Evolutionary conservation across 2,329 filamentous ascomycete species (phyloP), one percentile per base, ranked within the genome.

Genomic region (Sporothrix globosa): DNA sequence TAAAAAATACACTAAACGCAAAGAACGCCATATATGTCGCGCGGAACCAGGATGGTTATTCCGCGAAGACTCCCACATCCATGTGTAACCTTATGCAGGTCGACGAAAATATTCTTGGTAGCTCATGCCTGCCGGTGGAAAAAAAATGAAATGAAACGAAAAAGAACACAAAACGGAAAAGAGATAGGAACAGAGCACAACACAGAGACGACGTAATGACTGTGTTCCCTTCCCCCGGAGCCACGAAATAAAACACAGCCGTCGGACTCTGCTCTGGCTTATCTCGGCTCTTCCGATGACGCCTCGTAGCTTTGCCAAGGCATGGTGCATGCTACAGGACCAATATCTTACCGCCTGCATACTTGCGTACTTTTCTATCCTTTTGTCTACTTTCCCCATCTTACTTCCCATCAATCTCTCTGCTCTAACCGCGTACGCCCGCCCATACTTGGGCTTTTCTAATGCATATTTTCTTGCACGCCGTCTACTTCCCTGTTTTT

Each of bases 271-370:
- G 34, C 34, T 34, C 34, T 34, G 34, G 34, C 34, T 60, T 39
- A 9, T 19, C 56, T 44, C 34, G 10, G 56, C 56, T 60, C 34
- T 44, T 44, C 34, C 56, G 44, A 27, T 39, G 39, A 41, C 5
- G 7, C 19, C 30, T 13, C 30, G 19, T 60, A 41, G 54, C 19
- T 34, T 27, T 60, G 30, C 54, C 30, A 58, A 39, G 54, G 9
- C 27, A 4, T 19, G 17, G n/a, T 41, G 56, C 19, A 21, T 17
- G 56, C 30, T 60, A 11, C 30, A 34, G 1, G 56, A n/a, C 56
- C 56, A 41, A 60, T 41, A 41, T 58, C 54, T 58, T 41, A 60
- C 56, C 56, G 30, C 56, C 30, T 60, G 54, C 54, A 60, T 5
- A 34, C 30, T 4, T 60, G 30, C 17, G n/a, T 39, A 41, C 9